Percentiles rank a stretch among this genome's conserved stretches.
phyloP scores from a whole-genome alignment of 305 asterid species.

The Solanum chacoense region DNA sequence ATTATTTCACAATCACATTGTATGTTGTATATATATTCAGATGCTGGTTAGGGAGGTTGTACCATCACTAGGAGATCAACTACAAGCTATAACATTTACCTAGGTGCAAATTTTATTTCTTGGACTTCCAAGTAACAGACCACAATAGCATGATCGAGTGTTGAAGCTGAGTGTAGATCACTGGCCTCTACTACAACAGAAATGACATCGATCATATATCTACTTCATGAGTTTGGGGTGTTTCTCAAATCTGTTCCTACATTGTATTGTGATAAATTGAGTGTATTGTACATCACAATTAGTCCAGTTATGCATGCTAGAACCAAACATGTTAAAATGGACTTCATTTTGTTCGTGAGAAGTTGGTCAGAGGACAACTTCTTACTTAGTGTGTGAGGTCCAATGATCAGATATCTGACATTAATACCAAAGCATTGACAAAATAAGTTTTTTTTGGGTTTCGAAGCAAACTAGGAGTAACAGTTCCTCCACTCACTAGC shows the following conservation, averaged over 20 bases:
- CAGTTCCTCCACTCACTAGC: neutral
- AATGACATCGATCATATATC: neutral
- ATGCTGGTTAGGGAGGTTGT: neutral
- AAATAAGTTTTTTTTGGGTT: neutral
- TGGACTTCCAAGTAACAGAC: neutral
- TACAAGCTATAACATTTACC: neutral
- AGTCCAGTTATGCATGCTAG: neutral
- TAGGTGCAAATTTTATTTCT: neutral
- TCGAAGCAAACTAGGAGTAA: neutral
- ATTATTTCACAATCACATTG: neutral
- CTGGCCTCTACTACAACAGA: neutral
- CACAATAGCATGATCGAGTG: neutral
- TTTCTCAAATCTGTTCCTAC: neutral
- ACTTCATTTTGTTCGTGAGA: neutral
- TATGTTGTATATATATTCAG: neutral
- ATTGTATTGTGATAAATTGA: too few species aligned
- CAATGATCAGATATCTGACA: neutral
- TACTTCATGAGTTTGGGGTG: neutral
- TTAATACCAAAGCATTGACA: neutral
- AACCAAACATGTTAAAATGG: neutral
- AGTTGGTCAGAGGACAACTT: neutral
- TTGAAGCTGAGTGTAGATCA: neutral
- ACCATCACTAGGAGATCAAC: neutral
- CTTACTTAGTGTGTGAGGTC: too few species aligned
- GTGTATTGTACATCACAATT: neutral